Evolutionary conservation across 2,329 filamentous ascomycete genomes (phyloP).

Genomic region (Trichophyton verrucosum): DNA sequence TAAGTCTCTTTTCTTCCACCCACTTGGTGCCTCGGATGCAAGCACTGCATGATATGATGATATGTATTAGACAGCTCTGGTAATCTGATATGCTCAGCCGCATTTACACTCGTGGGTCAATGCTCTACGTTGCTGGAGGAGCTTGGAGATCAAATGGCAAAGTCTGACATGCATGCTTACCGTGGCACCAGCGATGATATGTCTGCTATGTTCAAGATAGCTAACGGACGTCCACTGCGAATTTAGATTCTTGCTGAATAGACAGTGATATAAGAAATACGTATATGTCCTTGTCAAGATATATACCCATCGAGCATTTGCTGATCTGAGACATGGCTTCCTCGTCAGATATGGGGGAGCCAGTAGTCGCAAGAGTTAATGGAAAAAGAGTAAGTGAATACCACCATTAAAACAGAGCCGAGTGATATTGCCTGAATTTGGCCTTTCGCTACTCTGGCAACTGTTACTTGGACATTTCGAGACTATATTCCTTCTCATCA

Average conservation of each 20-base stretch:
- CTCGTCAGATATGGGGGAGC: too few species aligned
- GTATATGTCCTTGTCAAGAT: too few species aligned
- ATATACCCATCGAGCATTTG: too few species aligned
- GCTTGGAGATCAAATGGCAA: slow-evolving; percentile 33
- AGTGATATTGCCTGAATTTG: too few species aligned
- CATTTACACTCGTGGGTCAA: slow-evolving; percentile 16
- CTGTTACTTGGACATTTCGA: too few species aligned
- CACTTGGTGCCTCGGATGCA: not conserved
- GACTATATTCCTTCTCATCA: too few species aligned
- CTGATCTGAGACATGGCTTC: too few species aligned
- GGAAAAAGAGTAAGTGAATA: too few species aligned
- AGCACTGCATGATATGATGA: slow-evolving; percentile 23
- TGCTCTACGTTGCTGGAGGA: slow-evolving; percentile 26
- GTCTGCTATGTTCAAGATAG: not conserved
- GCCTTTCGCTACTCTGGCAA: too few species aligned
- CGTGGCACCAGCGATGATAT: not conserved
- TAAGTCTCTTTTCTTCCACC: not conserved
- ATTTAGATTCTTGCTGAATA: not conserved
- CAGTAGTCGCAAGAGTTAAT: too few species aligned
- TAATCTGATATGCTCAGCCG: slow-evolving; percentile 36
- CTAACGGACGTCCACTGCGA: not conserved
- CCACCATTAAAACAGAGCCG: too few species aligned
- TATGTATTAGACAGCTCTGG: slow-evolving; percentile 27
- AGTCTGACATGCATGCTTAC: slow-evolving; percentile 26
- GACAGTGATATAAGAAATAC: not conserved